Conservation (phyloP, 768 basidiomycete genomes). For the Mycena metata region DNA sequence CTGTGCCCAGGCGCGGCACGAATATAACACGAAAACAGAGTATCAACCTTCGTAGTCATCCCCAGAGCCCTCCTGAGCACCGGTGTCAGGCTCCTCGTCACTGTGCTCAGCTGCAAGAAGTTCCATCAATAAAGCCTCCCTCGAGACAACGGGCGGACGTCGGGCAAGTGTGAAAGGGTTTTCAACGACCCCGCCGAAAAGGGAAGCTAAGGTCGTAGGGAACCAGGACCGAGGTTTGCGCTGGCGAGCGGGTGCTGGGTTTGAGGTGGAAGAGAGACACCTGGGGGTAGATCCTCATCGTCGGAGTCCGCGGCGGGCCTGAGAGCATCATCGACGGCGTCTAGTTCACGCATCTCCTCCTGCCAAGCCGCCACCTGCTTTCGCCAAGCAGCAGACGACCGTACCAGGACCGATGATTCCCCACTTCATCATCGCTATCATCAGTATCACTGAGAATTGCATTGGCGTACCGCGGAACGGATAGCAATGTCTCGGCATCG, state of each 20-base stretch:
- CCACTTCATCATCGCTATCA: constrained; percentile 21
- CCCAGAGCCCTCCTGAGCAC: constrained; percentile 25
- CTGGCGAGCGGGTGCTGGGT: neutral
- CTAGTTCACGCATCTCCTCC: constrained; percentile 16
- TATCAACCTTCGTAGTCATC: constrained; percentile 19
- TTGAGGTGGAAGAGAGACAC: constrained; percentile 2
- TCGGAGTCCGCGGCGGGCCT: too few species aligned
- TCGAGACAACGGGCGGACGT: constrained; percentile 1
- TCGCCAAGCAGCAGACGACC: constrained; percentile 16
- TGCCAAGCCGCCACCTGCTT: constrained; percentile 23
- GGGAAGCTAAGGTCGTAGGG: constrained; percentile 10
- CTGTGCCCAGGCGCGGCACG: neutral
- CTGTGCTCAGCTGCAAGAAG: too few species aligned
- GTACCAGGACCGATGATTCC: constrained; percentile 13
- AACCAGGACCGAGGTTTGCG: constrained; percentile 14
- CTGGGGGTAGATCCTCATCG: constrained; percentile 2
- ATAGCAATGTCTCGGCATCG: neutral
- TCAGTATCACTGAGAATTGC: constrained; percentile 26
- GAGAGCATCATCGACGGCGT: constrained; percentile 5
- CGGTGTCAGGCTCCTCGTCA: too few species aligned
- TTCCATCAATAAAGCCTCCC: constrained; percentile 16
- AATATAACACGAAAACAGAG: neutral
- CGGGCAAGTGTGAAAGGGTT: constrained; percentile 17
- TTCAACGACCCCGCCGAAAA: constrained; percentile 13
- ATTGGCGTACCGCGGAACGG: constrained; percentile 23